A percentile compares a stretch with the other conserved stretches of the same genome.
These are phyloP conservation scores for Parafenestella ontariensis DNA, from an alignment of 2,329 filamentous ascomycete species.

Conservation along the genomic window DNA sequence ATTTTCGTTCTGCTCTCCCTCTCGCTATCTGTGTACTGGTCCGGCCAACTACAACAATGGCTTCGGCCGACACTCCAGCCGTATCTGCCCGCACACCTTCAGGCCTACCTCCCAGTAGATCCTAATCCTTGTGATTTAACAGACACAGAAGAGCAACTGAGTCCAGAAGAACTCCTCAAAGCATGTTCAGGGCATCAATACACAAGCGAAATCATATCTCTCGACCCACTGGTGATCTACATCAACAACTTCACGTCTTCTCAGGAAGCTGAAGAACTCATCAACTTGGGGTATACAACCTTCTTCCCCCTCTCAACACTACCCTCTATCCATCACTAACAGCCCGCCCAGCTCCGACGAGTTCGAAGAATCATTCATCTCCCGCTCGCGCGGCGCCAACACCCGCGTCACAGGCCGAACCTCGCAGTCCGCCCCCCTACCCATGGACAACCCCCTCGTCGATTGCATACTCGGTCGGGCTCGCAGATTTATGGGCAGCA, in stretches of 20 bases:
- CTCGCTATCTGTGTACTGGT: constrained; percentile 12
- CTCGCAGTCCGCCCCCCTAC: constrained; percentile 31
- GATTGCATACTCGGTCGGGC: constrained; percentile 33
- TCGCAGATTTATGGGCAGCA: constrained; percentile 32
- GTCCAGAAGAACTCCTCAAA: constrained; percentile 7
- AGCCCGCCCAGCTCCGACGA: constrained; percentile 17
- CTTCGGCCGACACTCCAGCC: constrained; percentile 7
- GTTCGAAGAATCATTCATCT: constrained; percentile 33
- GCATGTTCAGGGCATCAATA: constrained; percentile 29
- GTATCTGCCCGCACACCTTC: constrained; percentile 9
- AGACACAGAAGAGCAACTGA: background rate
- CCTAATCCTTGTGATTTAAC: background rate
- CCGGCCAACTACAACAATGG: background rate
- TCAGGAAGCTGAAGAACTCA: constrained; percentile 28
- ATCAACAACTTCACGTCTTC: constrained; percentile 38
- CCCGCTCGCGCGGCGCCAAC: constrained; percentile 17
- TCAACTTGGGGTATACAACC: constrained; percentile 22
- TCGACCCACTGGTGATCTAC: constrained; percentile 35
- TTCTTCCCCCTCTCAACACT: background rate
- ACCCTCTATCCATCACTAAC: constrained; percentile 1
- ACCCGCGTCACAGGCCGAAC: constrained; percentile 30
- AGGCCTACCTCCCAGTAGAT: constrained; percentile 7
- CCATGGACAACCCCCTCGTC: constrained; percentile 23
- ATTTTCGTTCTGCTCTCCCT: constrained; percentile 11
- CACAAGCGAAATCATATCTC: constrained; percentile 35